Base-by-base conservation (phyloP, 805 yeast species). In the Hanseniaspora occidentalis region DNA sequence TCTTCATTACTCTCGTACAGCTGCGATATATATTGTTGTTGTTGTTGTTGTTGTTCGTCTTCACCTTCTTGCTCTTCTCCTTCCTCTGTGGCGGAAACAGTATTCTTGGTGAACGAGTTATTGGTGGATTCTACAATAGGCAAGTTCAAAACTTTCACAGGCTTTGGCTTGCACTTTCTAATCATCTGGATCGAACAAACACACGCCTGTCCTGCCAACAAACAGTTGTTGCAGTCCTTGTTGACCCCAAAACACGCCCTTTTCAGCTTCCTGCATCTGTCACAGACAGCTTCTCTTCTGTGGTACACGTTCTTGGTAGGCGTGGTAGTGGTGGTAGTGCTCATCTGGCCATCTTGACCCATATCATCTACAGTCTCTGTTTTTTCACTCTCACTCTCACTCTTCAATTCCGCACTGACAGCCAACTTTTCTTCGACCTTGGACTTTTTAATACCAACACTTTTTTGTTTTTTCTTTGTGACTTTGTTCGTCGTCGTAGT, bases 211-310 rank as follows among this genome's bases (percentile, higher is more conserved):
- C 41, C 41, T 16, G 48, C 39, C 17, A 45, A 29, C 33, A 45
- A 23, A 31, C 48, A 45, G 39, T 39, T 43, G 26, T 39, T 46
- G 23, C 44, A 43, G 13, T 35, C 31, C 3, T 39, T 22, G 13
- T 42, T 37, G 22, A 43, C 40, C 6, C 49, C 49, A 38, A 40
- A 44, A 29, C 49, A 46, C 25, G 46, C 45, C 31, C 47, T 46
- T 39, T 44, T 48, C 20, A 46, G 36, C 21, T 40, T 35, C 23
- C 46, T 41, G 31, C 50, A 46, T 36, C 45, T 36, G 24, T 44
- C 50, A 35, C 49, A 45, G 2, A 43, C 44, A 37, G 37, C 33
- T 29, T 41, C 43, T 33, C 43, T 25, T 37, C 43, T 36, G 19
- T 41, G 43, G 20, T 41, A 41, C 1, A 41, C n/a, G n/a, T 25